Percentiles rank a stretch among this genome's conserved stretches.
phyloP scores from a whole-genome alignment of 176 grass and related monocot species.

The Oryza meridionalis region DNA sequence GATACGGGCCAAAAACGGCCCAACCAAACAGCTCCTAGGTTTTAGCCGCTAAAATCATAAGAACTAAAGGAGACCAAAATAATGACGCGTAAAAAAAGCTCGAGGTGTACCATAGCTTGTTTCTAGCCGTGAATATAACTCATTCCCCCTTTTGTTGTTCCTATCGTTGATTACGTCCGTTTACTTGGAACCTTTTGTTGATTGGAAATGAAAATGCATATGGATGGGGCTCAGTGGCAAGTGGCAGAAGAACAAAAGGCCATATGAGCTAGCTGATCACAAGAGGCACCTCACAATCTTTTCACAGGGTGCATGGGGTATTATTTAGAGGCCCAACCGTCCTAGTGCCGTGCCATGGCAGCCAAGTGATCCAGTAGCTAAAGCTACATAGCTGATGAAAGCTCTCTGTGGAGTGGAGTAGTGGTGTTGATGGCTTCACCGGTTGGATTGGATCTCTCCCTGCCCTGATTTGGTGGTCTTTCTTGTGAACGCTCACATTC shows the following conservation, averaged over 20 bases:
- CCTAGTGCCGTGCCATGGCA: conserved; percentile 24
- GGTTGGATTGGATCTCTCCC: background rate
- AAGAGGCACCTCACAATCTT: conserved; percentile 21
- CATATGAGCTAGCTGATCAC: background rate
- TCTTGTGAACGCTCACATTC: background rate
- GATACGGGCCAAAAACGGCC: too few relatives aligned
- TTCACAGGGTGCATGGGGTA: conserved; percentile 15
- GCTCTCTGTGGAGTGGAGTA: background rate
- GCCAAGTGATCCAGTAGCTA: conserved; percentile 24
- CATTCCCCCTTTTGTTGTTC: background rate
- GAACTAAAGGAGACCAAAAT: background rate
- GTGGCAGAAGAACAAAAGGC: background rate
- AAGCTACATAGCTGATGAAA: conserved; percentile 28
- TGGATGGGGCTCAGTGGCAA: conserved; percentile 14
- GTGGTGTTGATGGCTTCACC: conserved; percentile 15
- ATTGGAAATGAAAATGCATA: conserved; percentile 10
- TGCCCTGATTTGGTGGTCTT: background rate
- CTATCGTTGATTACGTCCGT: background rate
- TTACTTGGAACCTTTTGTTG: conserved; percentile 27
- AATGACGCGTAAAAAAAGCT: too few relatives aligned
- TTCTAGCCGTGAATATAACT: background rate
- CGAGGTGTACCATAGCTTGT: background rate
- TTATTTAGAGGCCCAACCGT: background rate
- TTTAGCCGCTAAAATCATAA: background rate
- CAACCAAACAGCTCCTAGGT: too few relatives aligned